These are phyloP conservation scores for Ustilago xerochloae DNA, from an alignment of 1,284 basidiomycete species.

Conservation along the genomic window DNA sequence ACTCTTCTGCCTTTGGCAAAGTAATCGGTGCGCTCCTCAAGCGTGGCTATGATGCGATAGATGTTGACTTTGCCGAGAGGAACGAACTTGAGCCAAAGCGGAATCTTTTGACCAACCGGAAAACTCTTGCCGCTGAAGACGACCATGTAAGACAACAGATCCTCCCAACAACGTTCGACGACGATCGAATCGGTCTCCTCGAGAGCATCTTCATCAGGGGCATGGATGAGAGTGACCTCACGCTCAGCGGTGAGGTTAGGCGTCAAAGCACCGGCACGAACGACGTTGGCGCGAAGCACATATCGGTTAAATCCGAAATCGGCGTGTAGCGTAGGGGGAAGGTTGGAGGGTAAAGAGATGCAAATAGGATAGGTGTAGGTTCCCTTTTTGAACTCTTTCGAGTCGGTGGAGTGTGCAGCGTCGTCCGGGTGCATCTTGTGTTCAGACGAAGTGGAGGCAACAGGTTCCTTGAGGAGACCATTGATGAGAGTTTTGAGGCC, in stretches of 20 bases:
- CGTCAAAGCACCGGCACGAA: slow-evolving; percentile 84
- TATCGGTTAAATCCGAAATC: slow-evolving; percentile 84
- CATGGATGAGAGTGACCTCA: slow-evolving; percentile 82
- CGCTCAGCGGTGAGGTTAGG: slow-evolving; percentile 78
- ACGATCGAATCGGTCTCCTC: slow-evolving; percentile 85
- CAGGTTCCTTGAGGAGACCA: slow-evolving; percentile 44
- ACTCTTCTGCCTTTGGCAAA: slow-evolving; percentile 71
- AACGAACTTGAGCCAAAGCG: slow-evolving; percentile 83
- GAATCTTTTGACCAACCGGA: slow-evolving; percentile 81
- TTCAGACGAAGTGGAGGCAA: neutral
- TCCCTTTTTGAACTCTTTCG: slow-evolving; percentile 91
- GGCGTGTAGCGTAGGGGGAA: slow-evolving; percentile 83
- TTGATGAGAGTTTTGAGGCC: slow-evolving; percentile 48
- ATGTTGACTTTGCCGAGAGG: slow-evolving; percentile 85
- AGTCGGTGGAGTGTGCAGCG: slow-evolving; percentile 70
- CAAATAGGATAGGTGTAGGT: slow-evolving; percentile 94
- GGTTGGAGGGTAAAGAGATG: slow-evolving; percentile 82
- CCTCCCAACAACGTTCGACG: slow-evolving; percentile 91
- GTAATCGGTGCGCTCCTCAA: slow-evolving; percentile 78
- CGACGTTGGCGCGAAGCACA: slow-evolving; percentile 83
- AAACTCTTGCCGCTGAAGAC: slow-evolving; percentile 77
- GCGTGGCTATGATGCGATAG: slow-evolving; percentile 78
- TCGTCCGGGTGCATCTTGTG: slow-evolving; percentile 17
- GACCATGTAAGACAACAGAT: slow-evolving; percentile 84
- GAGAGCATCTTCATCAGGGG: slow-evolving; percentile 72